Base-by-base conservation (phyloP, 768 basidiomycete species). In the Symmetrospora coprosmae region DNA sequence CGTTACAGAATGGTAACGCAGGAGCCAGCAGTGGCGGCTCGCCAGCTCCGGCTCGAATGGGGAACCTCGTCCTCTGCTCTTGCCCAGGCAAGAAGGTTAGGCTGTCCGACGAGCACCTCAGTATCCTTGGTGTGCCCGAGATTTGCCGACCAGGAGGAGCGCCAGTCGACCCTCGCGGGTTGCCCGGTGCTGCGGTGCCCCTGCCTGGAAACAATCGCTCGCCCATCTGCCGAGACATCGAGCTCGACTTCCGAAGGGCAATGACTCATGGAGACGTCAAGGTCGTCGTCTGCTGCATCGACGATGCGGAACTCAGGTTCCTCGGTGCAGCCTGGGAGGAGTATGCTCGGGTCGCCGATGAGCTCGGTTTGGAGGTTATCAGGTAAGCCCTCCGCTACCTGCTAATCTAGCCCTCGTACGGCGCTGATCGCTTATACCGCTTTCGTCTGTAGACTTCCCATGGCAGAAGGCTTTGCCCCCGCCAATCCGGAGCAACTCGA, bases 1-100 rank as follows among this genome's bases (percentile, higher is more conserved):
- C n/a, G n/a, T n/a, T n/a, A n/a, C n/a, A n/a, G n/a, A n/a, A n/a
- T n/a, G n/a, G n/a, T n/a, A n/a, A n/a, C n/a, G n/a, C n/a, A n/a
- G n/a, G n/a, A n/a, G n/a, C n/a, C n/a, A n/a, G n/a, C n/a, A n/a
- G n/a, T n/a, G n/a, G n/a, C n/a, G n/a, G n/a, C n/a, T n/a, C n/a
- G n/a, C n/a, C n/a, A n/a, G n/a, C n/a, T n/a, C n/a, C n/a, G n/a
- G n/a, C n/a, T n/a, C n/a, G n/a, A n/a, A n/a, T 92, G 8, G 91
- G 91, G n/a, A 96, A 97, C 71, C 74, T 97, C 21, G 78, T 84
- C 50, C 72, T 96, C 31, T 88, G 86, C 5, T 89, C 86, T 5
- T 96, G 92, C 74, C 91, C 91, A 2, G 91, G 91, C 3, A 97
- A 97, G 73, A 89, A 94, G 78, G 83, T 77, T 13, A 66, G 76